Evolutionary conservation across 768 basidiomycete genomes (phyloP).

Genomic region (Kwoniella pini): DNA sequence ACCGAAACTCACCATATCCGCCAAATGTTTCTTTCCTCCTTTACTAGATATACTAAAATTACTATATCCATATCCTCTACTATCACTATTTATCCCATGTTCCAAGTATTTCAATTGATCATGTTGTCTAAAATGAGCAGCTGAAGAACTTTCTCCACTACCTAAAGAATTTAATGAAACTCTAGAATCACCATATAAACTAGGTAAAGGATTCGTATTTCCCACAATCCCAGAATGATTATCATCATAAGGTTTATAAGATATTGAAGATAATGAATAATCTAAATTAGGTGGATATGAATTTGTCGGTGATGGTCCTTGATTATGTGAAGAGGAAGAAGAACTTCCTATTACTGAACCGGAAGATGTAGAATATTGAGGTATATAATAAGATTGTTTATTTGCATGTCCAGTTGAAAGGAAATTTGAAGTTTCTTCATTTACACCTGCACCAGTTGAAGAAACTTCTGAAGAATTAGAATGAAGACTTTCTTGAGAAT

Average conservation of each 20-base stretch:
- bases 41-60: slow-evolving; percentile 46
- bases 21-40: slow-evolving; percentile 40
- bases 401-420: slow-evolving; percentile 21
- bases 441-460: slow-evolving; percentile 39
- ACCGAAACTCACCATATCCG: slow-evolving; percentile 43
- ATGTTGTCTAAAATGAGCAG: slow-evolving; percentile 35
- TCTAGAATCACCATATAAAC: slow-evolving; percentile 33
- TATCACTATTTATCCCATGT: not conserved
- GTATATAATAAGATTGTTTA: slow-evolving; percentile 24
- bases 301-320: slow-evolving; percentile 10
- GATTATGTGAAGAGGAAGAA: not conserved
- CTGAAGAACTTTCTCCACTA: slow-evolving; percentile 35
- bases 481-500: slow-evolving; percentile 13
- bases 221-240: not conserved
- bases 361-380: slow-evolving; percentile 14
- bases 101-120: slow-evolving; percentile 22
- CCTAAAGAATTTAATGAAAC: slow-evolving; percentile 28
- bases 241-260: slow-evolving; percentile 20
- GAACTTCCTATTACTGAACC: slow-evolving; percentile 4
- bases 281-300: slow-evolving; percentile 42
- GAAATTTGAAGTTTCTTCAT: slow-evolving; percentile 31
- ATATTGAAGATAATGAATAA: slow-evolving; percentile 31
- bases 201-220: slow-evolving; percentile 26
- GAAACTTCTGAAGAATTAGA: slow-evolving; percentile 36
- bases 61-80: slow-evolving; percentile 25